Evolutionary conservation across 2,329 filamentous ascomycete genomes (phyloP).

Genomic region (Aspergillus transmontanensis): DNA sequence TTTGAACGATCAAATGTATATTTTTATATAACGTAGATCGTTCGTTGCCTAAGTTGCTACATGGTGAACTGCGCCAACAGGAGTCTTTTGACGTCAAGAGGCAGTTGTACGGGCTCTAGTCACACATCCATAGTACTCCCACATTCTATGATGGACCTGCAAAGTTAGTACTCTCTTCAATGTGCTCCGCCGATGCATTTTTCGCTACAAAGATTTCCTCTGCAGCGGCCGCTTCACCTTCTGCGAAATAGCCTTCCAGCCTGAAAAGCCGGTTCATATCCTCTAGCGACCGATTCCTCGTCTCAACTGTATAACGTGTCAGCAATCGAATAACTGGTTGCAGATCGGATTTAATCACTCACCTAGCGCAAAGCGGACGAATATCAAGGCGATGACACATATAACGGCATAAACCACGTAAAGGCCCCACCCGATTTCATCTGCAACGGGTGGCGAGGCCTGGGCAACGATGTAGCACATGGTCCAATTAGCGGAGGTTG

Average conservation of each 20-base stretch:
- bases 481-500: conserved; percentile 14
- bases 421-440: conserved; percentile 23
- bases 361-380: conserved; percentile 22
- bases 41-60: no score
- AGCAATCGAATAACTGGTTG: background rate
- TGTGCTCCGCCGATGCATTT: background rate
- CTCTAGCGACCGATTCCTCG: conserved; percentile 17
- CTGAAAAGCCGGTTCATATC: conserved; percentile 24
- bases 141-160: background rate
- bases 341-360: background rate
- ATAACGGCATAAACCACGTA: conserved; percentile 24
- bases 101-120: no score
- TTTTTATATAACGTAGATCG: no score
- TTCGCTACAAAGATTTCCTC: background rate
- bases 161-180: background rate
- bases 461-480: conserved; percentile 23
- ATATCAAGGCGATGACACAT: conserved; percentile 20
- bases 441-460: conserved; percentile 15
- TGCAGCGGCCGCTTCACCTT: background rate
- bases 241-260: conserved; percentile 17
- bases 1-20: background rate
- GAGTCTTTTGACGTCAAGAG: no score
- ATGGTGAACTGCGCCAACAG: no score
- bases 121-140: no score
- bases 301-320: conserved; percentile 15